Evolutionary conservation across 192 early-diverging fungal genomes (phyloP).

Genomic region (Gamsiella multidivaricata): DNA sequence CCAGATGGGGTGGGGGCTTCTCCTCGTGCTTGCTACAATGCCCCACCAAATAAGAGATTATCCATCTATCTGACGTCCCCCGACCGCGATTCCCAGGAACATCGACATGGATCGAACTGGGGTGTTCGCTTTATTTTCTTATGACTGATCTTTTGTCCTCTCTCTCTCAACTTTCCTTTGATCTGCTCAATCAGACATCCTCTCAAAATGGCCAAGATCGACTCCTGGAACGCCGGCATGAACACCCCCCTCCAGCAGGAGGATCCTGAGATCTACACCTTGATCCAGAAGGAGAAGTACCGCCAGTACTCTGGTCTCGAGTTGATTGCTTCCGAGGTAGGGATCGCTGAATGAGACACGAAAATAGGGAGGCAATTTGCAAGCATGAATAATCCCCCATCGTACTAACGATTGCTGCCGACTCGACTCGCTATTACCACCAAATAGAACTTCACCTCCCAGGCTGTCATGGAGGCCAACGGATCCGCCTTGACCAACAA

Average conservation of each 20-base stretch:
- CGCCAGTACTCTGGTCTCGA: conserved; percentile 98
- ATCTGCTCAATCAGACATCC: not conserved
- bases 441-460: conserved; percentile 97
- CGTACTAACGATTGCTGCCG: not conserved
- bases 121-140: too few relatives aligned
- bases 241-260: conserved; percentile 93
- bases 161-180: not conserved
- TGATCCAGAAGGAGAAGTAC: conserved; percentile 98
- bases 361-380: not conserved
- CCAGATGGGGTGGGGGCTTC: too few relatives aligned
- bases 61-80: not conserved
- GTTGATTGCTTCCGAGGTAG: conserved; percentile 97
- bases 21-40: too few relatives aligned
- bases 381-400: not conserved
- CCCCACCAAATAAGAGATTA: not conserved
- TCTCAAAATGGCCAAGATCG: conserved; percentile 50
- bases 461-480: conserved; percentile 99
- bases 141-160: not conserved
- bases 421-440: too few relatives aligned
- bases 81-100: too few relatives aligned
- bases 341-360: not conserved
- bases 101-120: too few relatives aligned
- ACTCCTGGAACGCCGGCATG: conserved; percentile 78
- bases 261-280: conserved; percentile 91
- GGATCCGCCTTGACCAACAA: conserved; percentile 99